Base-by-base conservation (phyloP, 164 flowering plant genomes). In the Sedum album region DNA sequence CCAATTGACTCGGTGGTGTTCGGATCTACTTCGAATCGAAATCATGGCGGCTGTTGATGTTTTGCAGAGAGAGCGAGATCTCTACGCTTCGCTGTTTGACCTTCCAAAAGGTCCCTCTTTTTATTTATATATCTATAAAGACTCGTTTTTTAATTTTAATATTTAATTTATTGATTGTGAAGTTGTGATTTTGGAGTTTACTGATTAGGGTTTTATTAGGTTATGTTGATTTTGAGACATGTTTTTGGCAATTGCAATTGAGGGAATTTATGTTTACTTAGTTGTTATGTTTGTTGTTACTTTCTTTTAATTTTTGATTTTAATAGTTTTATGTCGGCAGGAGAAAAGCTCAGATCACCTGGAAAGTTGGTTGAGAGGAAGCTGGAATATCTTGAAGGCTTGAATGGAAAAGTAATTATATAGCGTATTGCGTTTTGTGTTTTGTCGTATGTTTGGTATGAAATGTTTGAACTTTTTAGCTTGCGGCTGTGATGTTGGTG, bases 21-120 rank as follows among this genome's bases (percentile, higher is more conserved):
- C 18, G 48, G 57, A 51, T 51, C 57, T 51, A 8, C 57, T 51
- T 7, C 57, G 57, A n/a, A 51, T n/a, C 9, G 57, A 44, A 62
- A 30, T 62, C 66, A 62, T 62, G 66, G 41, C 66, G 23, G 9
- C 66, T 62, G 39, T 26, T 62, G 66, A 62, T 62, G 66, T 62
- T 62, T 30, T 62, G 39, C 36, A 62, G 21, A 62, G 66, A 62
- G 66, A 62, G 23, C 66, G 39, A 36, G 66, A 62, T 62, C 66
- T 62, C 21, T 31, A 31, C 5, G 36, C 66, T 62, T 62, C 66
- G 7, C 36, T 62, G 39, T 36, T 62, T 17, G 66, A 62, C 36
- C 66, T 62, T 62, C 66, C 66, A 39, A 62, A 36, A 30, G 66
- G 66, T 62, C 8, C 48, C 15, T 44, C 48, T 44, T 44, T 11